Percentiles rank a stretch among this genome's conserved stretches.
Evolutionary conservation across 768 basidiomycete genomes (phyloP).

Genomic region (Serendipita sp.): DNA sequence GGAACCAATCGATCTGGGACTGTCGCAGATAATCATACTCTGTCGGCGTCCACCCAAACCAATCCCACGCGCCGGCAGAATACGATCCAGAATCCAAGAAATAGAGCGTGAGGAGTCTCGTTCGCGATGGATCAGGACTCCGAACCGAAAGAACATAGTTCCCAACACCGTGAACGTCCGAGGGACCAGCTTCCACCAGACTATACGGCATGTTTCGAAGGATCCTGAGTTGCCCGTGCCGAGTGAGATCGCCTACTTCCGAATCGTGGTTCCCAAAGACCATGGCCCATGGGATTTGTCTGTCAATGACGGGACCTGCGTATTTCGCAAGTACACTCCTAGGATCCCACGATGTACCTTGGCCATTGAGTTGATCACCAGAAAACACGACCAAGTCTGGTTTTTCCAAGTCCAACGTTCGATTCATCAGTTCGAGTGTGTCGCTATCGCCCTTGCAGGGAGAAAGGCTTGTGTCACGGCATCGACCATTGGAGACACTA

Average conservation of each 20-base stretch:
- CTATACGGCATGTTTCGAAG: slow-evolving; percentile 77
- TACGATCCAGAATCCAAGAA: slow-evolving; percentile 82
- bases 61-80: slow-evolving; percentile 39
- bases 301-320: slow-evolving; percentile 53
- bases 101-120: slow-evolving; percentile 77
- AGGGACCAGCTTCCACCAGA: slow-evolving; percentile 62
- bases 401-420: slow-evolving; percentile 58
- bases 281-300: slow-evolving; percentile 74
- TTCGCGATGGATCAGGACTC: slow-evolving; percentile 78
- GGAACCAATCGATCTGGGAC: slow-evolving; percentile 84
- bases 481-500: slow-evolving; percentile 60
- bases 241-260: slow-evolving; percentile 40
- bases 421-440: slow-evolving; percentile 55
- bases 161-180: slow-evolving; percentile 72
- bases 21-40: slow-evolving; percentile 78
- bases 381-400: slow-evolving; percentile 86
- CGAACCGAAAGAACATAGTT: slow-evolving; percentile 78
- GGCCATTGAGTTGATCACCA: slow-evolving; percentile 89
- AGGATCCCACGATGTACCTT: slow-evolving; percentile 77
- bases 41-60: slow-evolving; percentile 27
- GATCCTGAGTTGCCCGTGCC: slow-evolving; percentile 47
- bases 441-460: slow-evolving; percentile 60
- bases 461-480: slow-evolving; percentile 46
- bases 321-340: slow-evolving; percentile 83
- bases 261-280: slow-evolving; percentile 93